Conservation (phyloP, 495 filamentous ascomycete species). For the Apodospora peruviana region DNA sequence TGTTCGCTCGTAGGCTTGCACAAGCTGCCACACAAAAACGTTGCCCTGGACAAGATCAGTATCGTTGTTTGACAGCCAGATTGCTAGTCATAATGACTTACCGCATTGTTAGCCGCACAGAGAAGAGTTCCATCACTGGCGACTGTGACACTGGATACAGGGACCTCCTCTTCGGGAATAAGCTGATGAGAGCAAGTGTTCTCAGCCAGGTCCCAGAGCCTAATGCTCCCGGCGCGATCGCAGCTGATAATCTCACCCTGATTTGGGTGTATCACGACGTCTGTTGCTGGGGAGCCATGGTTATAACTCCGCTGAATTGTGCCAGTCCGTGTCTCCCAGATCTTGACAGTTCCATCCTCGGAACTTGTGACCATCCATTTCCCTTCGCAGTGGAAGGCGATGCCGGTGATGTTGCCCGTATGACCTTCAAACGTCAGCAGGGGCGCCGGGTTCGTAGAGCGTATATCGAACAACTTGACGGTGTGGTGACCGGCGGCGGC, state of each 20-base stretch:
- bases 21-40: conserved; percentile 92
- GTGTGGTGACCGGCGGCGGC: conserved; percentile 91
- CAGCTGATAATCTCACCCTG: conserved; percentile 97
- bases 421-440: conserved; percentile 92
- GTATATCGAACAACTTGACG: conserved; percentile 96
- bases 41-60: conserved; percentile 59
- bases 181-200: conserved; percentile 95
- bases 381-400: conserved; percentile 95
- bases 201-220: conserved; percentile 94
- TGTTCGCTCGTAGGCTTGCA: conserved; percentile 76
- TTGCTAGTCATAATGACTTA: conserved; percentile 27
- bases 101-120: conserved; percentile 91
- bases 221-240: conserved; percentile 86
- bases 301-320: conserved; percentile 87
- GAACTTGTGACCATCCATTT: conserved; percentile 99
- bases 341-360: conserved; percentile 95
- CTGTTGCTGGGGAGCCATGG: conserved; percentile 83
- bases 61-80: conserved; percentile 3
- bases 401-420: conserved; percentile 89
- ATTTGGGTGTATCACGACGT: conserved; percentile 96
- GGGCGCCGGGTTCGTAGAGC: conserved; percentile 88
- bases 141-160: conserved; percentile 89
- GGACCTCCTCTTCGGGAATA: conserved; percentile 91
- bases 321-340: conserved; percentile 92
- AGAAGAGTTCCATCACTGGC: conserved; percentile 90